Base-by-base conservation (phyloP, 306 rosid genomes). In the Rosa multiflora region DNA sequence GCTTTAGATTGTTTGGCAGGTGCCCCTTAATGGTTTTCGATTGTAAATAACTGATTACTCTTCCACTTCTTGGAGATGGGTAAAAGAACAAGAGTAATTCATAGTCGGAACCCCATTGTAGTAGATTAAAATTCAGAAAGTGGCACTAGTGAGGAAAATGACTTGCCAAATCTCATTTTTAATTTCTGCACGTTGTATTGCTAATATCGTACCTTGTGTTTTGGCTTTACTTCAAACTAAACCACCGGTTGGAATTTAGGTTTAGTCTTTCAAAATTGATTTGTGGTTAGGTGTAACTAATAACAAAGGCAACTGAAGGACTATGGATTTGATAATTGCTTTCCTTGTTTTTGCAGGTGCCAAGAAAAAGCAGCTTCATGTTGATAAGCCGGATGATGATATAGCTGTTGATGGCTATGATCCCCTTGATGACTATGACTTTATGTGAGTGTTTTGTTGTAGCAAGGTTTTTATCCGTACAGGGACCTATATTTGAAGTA, bases 281-380 rank as follows among this genome's bases (percentile, higher is more conserved):
- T n/a, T 7, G 8, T 18, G 61, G 61, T 20, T 52, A 52, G 58
- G 21, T 53, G 21, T 18, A 3, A 18, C 3, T 7, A 18, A 53
- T 17, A 18, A 18, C 1, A 56, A 56, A 51, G 56, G 61, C 20
- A 52, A 10, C 63, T 8, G 63, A 56, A 3, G 63, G 13, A n/a
- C 32, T 10, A 26, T 5, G 42, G 3, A 29, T 20, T 61, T 72
- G 39, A 14, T 39, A 14, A 46, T 26, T 67, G 74, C 32, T 14
- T 26, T 74, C 21, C 37, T 82, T 55, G 18, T n/a, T n/a, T 66
- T 71, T 49, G 72, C 88, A 93, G 99, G 93, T 78, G 87, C 85
- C 46, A 95, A 88, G 93, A 95, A 93, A 86, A 91, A 90, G 86
- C 99, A 93, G 82, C 95, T 95, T 47, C 91, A 66, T 81, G 96